Evolutionary conservation across 371 early-diverging fungal genomes (phyloP), one percentile per base, ranked within the genome.

Genomic region (Rhizomucor miehei): DNA sequence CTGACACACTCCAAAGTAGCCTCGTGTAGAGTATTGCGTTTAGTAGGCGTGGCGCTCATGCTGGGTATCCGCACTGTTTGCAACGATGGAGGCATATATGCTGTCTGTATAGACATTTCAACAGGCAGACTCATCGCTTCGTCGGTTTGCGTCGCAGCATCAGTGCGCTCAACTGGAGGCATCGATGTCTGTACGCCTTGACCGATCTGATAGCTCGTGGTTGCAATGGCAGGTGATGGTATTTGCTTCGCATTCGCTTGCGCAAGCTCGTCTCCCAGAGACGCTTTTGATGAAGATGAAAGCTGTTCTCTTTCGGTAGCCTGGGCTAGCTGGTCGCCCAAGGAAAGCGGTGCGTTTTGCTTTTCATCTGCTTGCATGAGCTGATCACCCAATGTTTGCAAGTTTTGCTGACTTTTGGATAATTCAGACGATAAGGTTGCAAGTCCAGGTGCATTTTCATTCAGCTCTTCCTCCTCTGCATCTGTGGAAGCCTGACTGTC

Each of bases 361-460:
- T 24, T 46, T 6, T 14, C 14, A 10, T 23, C 23, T 0, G 44
- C 23, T 44, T 17, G 34, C 36, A 25, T 17, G 0, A 36, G 52
- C n/a, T 43, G 41, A 20, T 39, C 39, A 52, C 16, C 19, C 44
- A 52, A 20, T 34, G 37, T 35, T 21, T 41, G 34, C 10, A 44
- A 20, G 19, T 12, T 38, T 13, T 10, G 38, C 39, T 52, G 47
- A 39, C 59, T 59, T 19, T 53, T 49, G 17, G 54, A 53, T 13
- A 61, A 20, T 39, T 61, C 61, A 9, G 52, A 52, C 1, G 61
- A 61, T 39, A 61, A 48, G 2, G 61, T 47, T 5, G 61, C 55
- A 44, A 61, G 55, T 1, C 61, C 52, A 0, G 51, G 13, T 5
- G 43, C 21, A 23, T 38, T 40, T 38, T 20, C 20, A 6, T 40